Conservation (phyloP, 805 yeast genomes). For the Kodamaea laetipori region DNA sequence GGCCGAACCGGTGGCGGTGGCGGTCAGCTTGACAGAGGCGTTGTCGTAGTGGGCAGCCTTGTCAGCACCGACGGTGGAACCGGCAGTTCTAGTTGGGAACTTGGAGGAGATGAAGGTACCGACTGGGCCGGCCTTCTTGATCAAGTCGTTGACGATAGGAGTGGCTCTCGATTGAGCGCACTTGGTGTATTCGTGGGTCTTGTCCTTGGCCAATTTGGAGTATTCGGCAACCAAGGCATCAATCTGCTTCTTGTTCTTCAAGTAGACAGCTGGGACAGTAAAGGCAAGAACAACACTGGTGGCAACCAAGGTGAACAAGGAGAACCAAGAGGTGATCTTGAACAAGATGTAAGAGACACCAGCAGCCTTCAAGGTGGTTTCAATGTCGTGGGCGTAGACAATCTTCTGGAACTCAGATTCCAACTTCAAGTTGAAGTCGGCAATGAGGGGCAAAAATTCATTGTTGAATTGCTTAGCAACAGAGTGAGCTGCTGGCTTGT, state of each 20-base stretch:
- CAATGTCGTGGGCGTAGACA: slow-evolving; percentile 68
- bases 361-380: slow-evolving; percentile 72
- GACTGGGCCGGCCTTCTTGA: slow-evolving; percentile 66
- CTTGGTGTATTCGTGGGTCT: slow-evolving; percentile 46
- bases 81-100: slow-evolving; percentile 69
- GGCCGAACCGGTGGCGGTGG: slow-evolving; percentile 36
- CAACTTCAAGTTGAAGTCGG: slow-evolving; percentile 47
- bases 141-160: slow-evolving; percentile 61
- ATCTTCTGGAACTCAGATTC: slow-evolving; percentile 59
- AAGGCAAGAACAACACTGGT: slow-evolving; percentile 62
- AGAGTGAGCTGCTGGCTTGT: slow-evolving; percentile 58
- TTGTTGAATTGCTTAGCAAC: slow-evolving; percentile 39
- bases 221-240: slow-evolving; percentile 58
- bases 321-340: slow-evolving; percentile 73
- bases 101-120: slow-evolving; percentile 58
- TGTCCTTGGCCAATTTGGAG: slow-evolving; percentile 49
- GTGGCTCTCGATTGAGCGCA: slow-evolving; percentile 44
- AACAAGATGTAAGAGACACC: slow-evolving; percentile 63
- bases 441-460: slow-evolving; percentile 43
- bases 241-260: slow-evolving; percentile 73
- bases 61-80: slow-evolving; percentile 57
- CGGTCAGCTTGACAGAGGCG: slow-evolving; percentile 37
- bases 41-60: slow-evolving; percentile 22
- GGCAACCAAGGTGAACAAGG: slow-evolving; percentile 67
- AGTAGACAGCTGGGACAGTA: slow-evolving; percentile 74